Evolutionary conservation across 2,329 filamentous ascomycete genomes (phyloP), one percentile per base, ranked within the genome.

Genomic region (Colletotrichum eleusines): DNA sequence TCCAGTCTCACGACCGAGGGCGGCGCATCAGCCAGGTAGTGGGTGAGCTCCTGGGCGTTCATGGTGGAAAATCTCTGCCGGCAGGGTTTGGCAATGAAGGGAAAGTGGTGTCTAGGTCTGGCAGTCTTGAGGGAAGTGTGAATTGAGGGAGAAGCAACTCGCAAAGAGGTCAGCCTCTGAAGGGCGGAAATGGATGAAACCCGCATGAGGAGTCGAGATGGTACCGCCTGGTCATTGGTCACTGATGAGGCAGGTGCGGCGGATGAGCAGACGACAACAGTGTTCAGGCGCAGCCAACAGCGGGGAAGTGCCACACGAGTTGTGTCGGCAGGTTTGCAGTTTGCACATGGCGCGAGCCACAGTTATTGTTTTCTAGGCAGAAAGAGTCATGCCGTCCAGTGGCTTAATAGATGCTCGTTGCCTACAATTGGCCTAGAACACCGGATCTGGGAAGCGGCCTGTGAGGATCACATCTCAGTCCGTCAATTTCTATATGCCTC

Each of bases 11-110:
- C 95, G 67, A 98, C 90, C 59, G 91, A 92, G 1, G 96, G 96
- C 55, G 96, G 96, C 74, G 92, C 91, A 81, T 99, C 96, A 57
- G 96, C 95, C 72, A 97, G 88, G 81, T 97, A 98, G 79, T 97
- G 92, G 80, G 85, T 85, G 73, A 91, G 84, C 74, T 91, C 89
- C 75, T 87, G 81, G 69, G 87, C 81, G 75, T 89, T 84, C 88
- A 91, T 90, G 74, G 80, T 84, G 58, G 75, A 77, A 72, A 73
- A 73, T 73, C 71, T 73, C 66, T 73, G 72, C 67, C 72, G 59
- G 58, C 57, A 67, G 54, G 66, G 35, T 58, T 59, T 54, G 26
- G 53, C 51, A 42, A 67, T 50, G 31, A 65, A 59, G 35, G 63
- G 48, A 20, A 61, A 58, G 38, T 59, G 44, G 55, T 61, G 18